Conservation (phyloP, 2,329 filamentous ascomycete genomes). For the Aspergillus calidoustus region DNA sequence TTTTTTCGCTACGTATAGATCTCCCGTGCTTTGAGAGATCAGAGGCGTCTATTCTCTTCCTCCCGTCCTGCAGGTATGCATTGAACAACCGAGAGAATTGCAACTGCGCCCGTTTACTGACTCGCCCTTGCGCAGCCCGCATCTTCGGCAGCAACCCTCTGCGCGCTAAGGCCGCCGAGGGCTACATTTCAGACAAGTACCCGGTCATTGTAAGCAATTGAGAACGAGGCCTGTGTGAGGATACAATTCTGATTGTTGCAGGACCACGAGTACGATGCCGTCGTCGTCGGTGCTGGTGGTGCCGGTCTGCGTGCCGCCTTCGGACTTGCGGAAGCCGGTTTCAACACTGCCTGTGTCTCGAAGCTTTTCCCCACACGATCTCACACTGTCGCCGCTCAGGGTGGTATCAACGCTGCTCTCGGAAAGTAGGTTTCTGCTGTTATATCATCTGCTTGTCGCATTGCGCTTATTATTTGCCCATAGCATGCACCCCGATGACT, state of each 20-base stretch:
- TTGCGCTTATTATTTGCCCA: slow-evolving; percentile 25
- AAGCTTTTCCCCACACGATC: slow-evolving; percentile 68
- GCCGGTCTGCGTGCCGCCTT: slow-evolving; percentile 67
- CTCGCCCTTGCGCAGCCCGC: slow-evolving; percentile 61
- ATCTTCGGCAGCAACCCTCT: slow-evolving; percentile 86
- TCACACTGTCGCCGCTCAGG: slow-evolving; percentile 70
- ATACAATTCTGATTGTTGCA: slow-evolving; percentile 43
- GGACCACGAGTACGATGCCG: slow-evolving; percentile 98
- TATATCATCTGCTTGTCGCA: neutral
- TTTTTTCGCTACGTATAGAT: slow-evolving; percentile 55
- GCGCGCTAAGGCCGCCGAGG: slow-evolving; percentile 89
- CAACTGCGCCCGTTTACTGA: slow-evolving; percentile 28
- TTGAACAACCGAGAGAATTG: slow-evolving; percentile 26
- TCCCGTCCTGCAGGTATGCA: slow-evolving; percentile 76
- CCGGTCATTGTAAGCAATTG: slow-evolving; percentile 79
- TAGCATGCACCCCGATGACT: slow-evolving; percentile 98
- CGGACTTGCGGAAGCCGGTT: slow-evolving; percentile 66
- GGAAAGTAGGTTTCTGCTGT: slow-evolving; percentile 42
- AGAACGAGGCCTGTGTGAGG: neutral
- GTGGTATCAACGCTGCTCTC: slow-evolving; percentile 60
- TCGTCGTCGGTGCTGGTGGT: slow-evolving; percentile 74
- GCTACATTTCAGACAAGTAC: slow-evolving; percentile 87
- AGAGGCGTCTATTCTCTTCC: slow-evolving; percentile 82
- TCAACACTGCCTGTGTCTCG: slow-evolving; percentile 68
- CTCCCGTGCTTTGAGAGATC: slow-evolving; percentile 64